phyloP scores from a whole-genome alignment of 352 stramenopile species.

The Phytophthora brassicae region DNA sequence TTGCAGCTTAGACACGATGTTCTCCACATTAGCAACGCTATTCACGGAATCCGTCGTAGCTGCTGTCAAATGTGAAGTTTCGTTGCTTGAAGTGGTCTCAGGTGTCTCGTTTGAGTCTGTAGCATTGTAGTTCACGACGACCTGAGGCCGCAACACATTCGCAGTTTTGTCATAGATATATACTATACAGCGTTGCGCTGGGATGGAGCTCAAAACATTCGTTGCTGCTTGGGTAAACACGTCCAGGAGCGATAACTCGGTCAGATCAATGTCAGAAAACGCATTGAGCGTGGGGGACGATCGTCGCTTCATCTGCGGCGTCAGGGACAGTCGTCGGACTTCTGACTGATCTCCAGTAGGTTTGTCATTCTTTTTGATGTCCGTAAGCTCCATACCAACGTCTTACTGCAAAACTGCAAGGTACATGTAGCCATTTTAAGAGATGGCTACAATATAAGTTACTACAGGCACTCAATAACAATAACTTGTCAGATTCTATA shows the following conservation, averaged over 20 bases:
- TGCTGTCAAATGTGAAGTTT: not conserved
- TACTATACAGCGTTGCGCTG: conserved; percentile 48
- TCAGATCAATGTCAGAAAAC: conserved; percentile 16
- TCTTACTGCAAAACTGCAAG: conserved; percentile 2
- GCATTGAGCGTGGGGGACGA: conserved; percentile 8
- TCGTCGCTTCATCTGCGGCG: conserved; percentile 3
- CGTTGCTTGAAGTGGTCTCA: not conserved
- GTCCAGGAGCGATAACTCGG: conserved; percentile 26
- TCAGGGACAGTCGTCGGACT: not conserved
- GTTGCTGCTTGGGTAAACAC: conserved; percentile 42
- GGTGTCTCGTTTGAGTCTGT: not conserved
- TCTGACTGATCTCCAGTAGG: not conserved
- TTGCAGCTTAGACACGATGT: not conserved
- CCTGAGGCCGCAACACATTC: conserved; percentile 45
- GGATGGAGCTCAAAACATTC: conserved; percentile 43
- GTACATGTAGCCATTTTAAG: conserved; percentile 18
- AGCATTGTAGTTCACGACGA: conserved; percentile 23
- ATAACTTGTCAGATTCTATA: not conserved
- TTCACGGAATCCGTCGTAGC: not conserved
- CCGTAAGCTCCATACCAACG: not conserved
- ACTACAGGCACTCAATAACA: not conserved
- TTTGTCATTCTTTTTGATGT: not conserved
- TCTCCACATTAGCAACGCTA: not conserved
- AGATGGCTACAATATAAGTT: conserved; percentile 14
- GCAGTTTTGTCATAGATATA: conserved; percentile 58